Percentiles rank a stretch among this genome's conserved stretches.
Conservation (phyloP, 306 rosid species). For the Rosa chinensis region DNA sequence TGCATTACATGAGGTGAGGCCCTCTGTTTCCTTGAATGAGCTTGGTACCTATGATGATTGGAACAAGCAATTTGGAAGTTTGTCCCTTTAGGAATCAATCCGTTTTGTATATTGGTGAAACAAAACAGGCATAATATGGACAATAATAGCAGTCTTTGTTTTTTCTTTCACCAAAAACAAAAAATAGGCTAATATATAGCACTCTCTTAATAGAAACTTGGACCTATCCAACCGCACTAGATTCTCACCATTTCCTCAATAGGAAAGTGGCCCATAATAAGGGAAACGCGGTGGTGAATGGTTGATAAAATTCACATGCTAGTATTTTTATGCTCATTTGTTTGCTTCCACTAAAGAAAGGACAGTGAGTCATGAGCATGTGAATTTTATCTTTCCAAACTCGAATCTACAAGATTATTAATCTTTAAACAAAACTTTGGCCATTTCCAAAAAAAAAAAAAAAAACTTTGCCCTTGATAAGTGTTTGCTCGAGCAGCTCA, state of each 20-base stretch:
- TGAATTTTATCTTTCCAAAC: slow-evolving; percentile 34
- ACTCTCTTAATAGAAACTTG: not conserved
- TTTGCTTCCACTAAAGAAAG: not conserved
- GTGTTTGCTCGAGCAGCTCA: slow-evolving; percentile 16
- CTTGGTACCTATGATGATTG: slow-evolving; percentile 67
- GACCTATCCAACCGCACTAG: slow-evolving; percentile 17
- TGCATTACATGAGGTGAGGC: slow-evolving; percentile 80
- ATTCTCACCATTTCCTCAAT: slow-evolving; percentile 6
- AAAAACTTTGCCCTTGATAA: slow-evolving; percentile 7
- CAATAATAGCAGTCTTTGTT: not conserved
- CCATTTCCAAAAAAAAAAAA: not conserved
- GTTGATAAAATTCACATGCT: no score
- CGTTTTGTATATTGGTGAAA: slow-evolving; percentile 3
- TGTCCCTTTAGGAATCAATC: slow-evolving; percentile 35
- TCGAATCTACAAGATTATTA: slow-evolving; percentile 33
- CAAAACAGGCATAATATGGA: not conserved
- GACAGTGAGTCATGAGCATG: slow-evolving; percentile 9
- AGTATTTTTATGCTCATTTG: not conserved
- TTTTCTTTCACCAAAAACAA: not conserved
- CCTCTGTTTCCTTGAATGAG: slow-evolving; percentile 76
- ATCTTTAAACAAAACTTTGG: slow-evolving; percentile 7
- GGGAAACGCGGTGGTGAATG: not conserved
- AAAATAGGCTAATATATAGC: not conserved
- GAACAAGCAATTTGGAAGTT: slow-evolving; percentile 82
- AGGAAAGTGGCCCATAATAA: not conserved